Base-by-base conservation (phyloP, 1,284 basidiomycete species). In the Stygiomarasmius scandens region DNA sequence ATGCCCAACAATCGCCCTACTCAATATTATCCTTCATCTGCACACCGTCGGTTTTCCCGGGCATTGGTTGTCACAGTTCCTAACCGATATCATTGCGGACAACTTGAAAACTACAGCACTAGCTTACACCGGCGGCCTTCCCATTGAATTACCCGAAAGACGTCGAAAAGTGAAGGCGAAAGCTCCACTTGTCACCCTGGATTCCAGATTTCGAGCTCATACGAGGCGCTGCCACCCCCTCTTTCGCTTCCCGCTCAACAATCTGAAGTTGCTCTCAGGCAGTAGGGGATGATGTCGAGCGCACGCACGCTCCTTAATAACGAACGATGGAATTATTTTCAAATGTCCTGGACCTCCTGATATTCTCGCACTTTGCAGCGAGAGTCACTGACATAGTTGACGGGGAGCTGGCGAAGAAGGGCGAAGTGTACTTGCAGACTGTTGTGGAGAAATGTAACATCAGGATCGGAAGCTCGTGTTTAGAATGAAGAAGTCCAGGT, bases 1-100 rank as follows among this genome's bases (percentile, higher is more conserved):
- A 66, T 72, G 60, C 72, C 79, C 52, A 72, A 73, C 62, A 74
- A 71, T 71, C 50, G 68, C 70, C 19, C 69, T 76, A 65, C 56
- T 73, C 49, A 61, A 65, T 46, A 64, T 80, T 36, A 66, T 77
- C 56, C 64, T 74, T 47, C 69, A 73, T 58, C 69, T 74, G 49
- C 65, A 70, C 58, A 63, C 66, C 34, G 70, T 76, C 49, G 71
- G 72, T n/a, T 74, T 70, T 61, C 68, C 74, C 11, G 61, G 61
- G 45, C 70, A 73, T 55, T 75, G 70, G 73, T 69, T 77, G 19
- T 64, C 67, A 34, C 71, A 73, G 14, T 74, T 68, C 63, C 50
- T 75, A 44, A 60, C 69, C 44, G 61, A 55, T 19, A 49, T 74
- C n/a, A 61, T 76, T 6, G 61, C 63, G 23, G 67, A 72, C 47